Evolutionary conservation across 805 yeast genomes (phyloP), one percentile per base, ranked within the genome.

Genomic region (Candida golubevii): DNA sequence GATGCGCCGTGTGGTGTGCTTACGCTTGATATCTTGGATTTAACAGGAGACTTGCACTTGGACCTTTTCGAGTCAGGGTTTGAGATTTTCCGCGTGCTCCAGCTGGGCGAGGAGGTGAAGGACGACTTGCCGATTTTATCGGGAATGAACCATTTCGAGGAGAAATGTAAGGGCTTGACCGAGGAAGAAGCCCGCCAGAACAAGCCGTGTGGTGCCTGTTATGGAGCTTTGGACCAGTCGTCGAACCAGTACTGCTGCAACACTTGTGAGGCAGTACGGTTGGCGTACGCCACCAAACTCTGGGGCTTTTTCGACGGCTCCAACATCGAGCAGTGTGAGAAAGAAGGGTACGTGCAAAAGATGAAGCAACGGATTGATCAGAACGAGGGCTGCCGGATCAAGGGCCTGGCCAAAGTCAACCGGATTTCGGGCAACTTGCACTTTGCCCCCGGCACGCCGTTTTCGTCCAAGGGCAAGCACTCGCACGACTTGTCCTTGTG

Each of bases 251-350:
- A 74, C 26, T 88, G 96, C 66, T 91, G 99, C 67, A 85, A 88
- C 61, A 77, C 85, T 26, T 91, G 99, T 71, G 85, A 77, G 35
- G 79, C 87, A 35, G 95, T 91, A 26, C 80, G 79, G 51, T 63
- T 72, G 51, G 97, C 97, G 0, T 93, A 91, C 61, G 83, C 85
- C 15, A 75, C 73, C 12, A 75, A 69, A 13, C 82, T 79, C 31
- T 93, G 98, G 98, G 90, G 85, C 3, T 91, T 93, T 65, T 85
- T 70, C 56, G 98, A 91, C 62, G 98, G 98, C 46, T 71, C 77
- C 44, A 81, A 86, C 47, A 80, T 93, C 47, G 88, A 81, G 50
- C 98, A 91, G 66, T 91, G 99, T 75, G 96, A 88, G 60, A 71
- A 69, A 11, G 96, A 88, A 62, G 93, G 96, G 7, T 89, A 87